Base-by-base conservation (phyloP, 805 yeast genomes). In the Kazachstania bromeliacearum region DNA sequence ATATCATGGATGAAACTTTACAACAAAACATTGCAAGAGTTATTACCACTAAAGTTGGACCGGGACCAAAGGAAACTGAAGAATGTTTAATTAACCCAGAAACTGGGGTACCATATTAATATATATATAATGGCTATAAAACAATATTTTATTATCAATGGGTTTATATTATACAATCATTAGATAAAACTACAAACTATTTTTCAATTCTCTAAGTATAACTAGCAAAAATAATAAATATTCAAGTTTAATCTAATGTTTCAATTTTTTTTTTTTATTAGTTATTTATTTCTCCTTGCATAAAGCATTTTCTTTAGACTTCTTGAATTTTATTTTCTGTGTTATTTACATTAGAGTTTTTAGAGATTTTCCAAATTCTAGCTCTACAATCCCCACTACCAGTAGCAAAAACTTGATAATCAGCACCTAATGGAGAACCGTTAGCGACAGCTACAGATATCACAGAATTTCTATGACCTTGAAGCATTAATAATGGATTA, bases 321-420 rank as follows among this genome's bases (percentile, higher is more conserved):
- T n/a, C n/a, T n/a, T n/a, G n/a, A n/a, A n/a, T n/a, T n/a, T n/a
- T n/a, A 19, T 25, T 13, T 16, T 17, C 5, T 18, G 21, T 25
- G 21, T 32, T 32, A 32, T n/a, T n/a, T n/a, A n/a, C n/a, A n/a
- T n/a, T n/a, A n/a, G n/a, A n/a, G n/a, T n/a, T n/a, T 33, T 50
- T 51, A n/a, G 48, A 77, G 82, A 85, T 85, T 61, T 81, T 75
- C 98, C 98, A 89, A 55, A 89, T 83, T 62, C 96, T 76, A 28
- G 97, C 97, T 58, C 88, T 84, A 62, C 95, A 89, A 63, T 89
- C 98, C 58, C 97, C 98, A 63, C 85, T 75, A 39, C 97, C 97
- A 9, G 97, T 88, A 36, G 96, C 98, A 68, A 89, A 92, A 50
- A 85, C 79, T 33, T 94, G 92, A 43, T 73, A 73, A 28, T 54